A percentile compares a stretch with the other conserved stretches of the same genome.
Conservation (phyloP, 768 basidiomycete species). For the Agrocybe chaxingu region DNA sequence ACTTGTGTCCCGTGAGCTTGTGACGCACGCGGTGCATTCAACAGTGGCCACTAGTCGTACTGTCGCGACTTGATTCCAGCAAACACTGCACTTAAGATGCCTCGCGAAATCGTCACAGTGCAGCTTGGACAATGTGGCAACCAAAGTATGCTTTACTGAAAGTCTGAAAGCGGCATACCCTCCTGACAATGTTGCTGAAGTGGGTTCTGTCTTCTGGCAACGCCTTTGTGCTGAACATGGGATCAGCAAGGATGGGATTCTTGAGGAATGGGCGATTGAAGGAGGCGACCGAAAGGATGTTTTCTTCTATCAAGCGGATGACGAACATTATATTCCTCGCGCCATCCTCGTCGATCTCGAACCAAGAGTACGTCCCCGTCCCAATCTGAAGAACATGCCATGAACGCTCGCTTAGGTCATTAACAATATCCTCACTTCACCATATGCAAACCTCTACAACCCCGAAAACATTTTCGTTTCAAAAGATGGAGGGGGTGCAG, state of each 20-base stretch:
- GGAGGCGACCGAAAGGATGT: slow-evolving; percentile 97
- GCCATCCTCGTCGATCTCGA: slow-evolving; percentile 96
- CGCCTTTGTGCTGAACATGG: slow-evolving; percentile 98
- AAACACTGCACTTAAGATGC: slow-evolving; percentile 40
- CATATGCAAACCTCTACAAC: slow-evolving; percentile 91
- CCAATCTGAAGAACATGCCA: neutral
- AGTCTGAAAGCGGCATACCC: slow-evolving; percentile 1
- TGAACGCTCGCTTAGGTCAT: slow-evolving; percentile 65
- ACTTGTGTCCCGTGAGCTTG: slow-evolving; percentile 13
- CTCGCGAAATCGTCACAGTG: slow-evolving; percentile 80
- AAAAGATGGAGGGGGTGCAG: slow-evolving; percentile 97
- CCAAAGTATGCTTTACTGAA: slow-evolving; percentile 58
- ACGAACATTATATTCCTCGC: slow-evolving; percentile 97
- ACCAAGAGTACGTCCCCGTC: slow-evolving; percentile 67
- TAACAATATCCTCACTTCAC: slow-evolving; percentile 87
- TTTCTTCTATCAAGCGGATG: slow-evolving; percentile 99
- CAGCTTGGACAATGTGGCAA: slow-evolving; percentile 90
- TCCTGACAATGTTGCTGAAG: slow-evolving; percentile 36
- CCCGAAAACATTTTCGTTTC: slow-evolving; percentile 97
- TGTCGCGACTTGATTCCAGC: slow-evolving; percentile 1
- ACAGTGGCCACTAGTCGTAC: neutral
- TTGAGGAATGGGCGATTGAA: slow-evolving; percentile 96
- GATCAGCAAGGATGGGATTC: slow-evolving; percentile 90
- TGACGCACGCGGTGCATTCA: slow-evolving; percentile 14
- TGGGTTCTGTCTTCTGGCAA: slow-evolving; percentile 98